Percentiles rank a stretch among this genome's conserved stretches.
phyloP scores from a whole-genome alignment of 2,329 filamentous ascomycete species.

The Apiospora koreana region DNA sequence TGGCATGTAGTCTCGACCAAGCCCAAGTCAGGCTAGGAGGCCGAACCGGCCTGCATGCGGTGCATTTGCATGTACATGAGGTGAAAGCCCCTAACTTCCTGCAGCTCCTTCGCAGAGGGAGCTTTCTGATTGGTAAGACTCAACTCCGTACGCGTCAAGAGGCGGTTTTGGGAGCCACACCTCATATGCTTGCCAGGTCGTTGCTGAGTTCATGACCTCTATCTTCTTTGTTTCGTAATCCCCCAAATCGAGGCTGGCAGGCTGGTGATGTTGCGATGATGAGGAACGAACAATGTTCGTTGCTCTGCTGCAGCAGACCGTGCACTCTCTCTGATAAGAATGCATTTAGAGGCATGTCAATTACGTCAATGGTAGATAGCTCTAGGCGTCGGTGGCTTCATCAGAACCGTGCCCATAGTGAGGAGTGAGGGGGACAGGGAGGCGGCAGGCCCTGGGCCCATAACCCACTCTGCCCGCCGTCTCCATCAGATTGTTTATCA shows the following conservation, averaged over 20 bases:
- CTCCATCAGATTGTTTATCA: not conserved
- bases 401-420: not conserved
- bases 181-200: not conserved
- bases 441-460: not conserved
- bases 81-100: conserved; percentile 8
- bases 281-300: not conserved
- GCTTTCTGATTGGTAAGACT: not conserved
- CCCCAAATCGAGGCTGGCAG: not conserved
- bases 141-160: not conserved
- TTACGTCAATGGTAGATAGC: conserved; percentile 6
- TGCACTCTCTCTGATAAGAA: not conserved
- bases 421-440: not conserved
- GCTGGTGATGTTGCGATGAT: not conserved
- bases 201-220: not conserved
- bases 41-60: not conserved
- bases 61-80: not conserved
- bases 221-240: not conserved
- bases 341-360: not conserved
- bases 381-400: not conserved
- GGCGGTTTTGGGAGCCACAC: not conserved
- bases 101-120: not conserved
- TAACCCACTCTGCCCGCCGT: not conserved
- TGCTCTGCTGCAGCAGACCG: not conserved
- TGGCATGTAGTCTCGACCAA: not conserved
- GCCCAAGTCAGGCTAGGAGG: not conserved